A percentile compares a stretch with the other conserved stretches of the same genome.
Conservation (phyloP, 2,329 filamentous ascomycete species). For the Penicillium sp. region DNA sequence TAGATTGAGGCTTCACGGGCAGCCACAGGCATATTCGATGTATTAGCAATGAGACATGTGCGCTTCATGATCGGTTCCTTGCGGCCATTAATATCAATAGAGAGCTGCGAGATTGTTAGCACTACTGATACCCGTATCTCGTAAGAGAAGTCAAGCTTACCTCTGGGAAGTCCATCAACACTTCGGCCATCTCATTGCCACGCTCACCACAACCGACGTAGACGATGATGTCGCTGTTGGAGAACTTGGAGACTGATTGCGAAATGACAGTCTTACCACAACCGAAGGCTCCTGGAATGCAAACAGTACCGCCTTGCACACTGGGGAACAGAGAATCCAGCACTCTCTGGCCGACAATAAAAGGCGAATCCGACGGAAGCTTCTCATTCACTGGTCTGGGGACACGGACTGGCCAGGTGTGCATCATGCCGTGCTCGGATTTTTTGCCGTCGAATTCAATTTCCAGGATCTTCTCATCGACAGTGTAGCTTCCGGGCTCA, state of each 20-base stretch:
- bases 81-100: conserved; percentile 88
- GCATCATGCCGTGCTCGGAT: conserved; percentile 96
- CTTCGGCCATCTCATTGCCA: conserved; percentile 99
- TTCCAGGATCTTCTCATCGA: conserved; percentile 89
- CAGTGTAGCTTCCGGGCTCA: conserved; percentile 85
- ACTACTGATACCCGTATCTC: not conserved
- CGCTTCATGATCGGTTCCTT: conserved; percentile 99
- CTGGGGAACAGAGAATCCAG: conserved; percentile 93
- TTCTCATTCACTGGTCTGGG: conserved; percentile 90
- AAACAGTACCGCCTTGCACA: conserved; percentile 95
- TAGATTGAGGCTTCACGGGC: conserved; percentile 98
- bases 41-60: conserved; percentile 96
- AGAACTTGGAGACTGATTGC: conserved; percentile 98
- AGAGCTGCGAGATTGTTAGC: conserved; percentile 54
- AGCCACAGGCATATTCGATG: conserved; percentile 99
- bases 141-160: conserved; percentile 30
- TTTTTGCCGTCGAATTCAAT: conserved; percentile 97
- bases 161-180: conserved; percentile 98
- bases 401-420: conserved; percentile 95
- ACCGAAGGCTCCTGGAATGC: conserved; percentile 96
- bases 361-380: conserved; percentile 80
- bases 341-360: conserved; percentile 95
- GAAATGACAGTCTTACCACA: conserved; percentile 99
- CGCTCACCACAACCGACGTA: conserved; percentile 94
- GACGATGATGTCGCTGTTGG: conserved; percentile 97